Percentiles rank a stretch among this genome's conserved stretches.
Evolutionary conservation across 148 eudicot species (phyloP).

Genomic region (Rhododendron ovatum): DNA sequence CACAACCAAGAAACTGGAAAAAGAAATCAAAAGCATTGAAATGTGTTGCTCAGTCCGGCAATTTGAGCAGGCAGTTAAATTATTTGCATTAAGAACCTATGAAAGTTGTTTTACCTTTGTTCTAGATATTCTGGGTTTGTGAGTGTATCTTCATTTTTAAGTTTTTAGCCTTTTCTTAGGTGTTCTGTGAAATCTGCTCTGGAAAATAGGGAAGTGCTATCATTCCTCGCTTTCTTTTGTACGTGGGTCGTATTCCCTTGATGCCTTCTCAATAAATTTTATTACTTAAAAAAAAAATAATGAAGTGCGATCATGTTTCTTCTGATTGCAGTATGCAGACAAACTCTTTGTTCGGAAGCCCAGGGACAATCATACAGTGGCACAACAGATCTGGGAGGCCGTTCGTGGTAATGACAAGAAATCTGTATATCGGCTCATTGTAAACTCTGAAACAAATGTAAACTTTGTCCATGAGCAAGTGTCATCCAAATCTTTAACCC

Average conservation of each 20-base stretch:
- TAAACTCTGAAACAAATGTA: slow-evolving; percentile 70
- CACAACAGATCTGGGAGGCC: slow-evolving; percentile 93
- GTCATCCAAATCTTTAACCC: slow-evolving; percentile 52
- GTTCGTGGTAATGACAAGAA: slow-evolving; percentile 82
- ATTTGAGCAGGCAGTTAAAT: background rate
- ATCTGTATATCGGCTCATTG: slow-evolving; percentile 70
- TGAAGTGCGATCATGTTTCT: background rate
- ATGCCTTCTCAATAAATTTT: too few species aligned
- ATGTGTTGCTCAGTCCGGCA: background rate
- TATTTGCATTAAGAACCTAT: background rate
- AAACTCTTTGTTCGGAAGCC: slow-evolving; percentile 75
- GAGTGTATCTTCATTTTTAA: background rate
- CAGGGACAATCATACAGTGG: slow-evolving; percentile 43
- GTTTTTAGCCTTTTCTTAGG: background rate
- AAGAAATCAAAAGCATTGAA: background rate
- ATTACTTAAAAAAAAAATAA: background rate
- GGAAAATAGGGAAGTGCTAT: background rate
- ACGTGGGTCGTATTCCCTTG: too few species aligned
- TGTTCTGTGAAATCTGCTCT: background rate
- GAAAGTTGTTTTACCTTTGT: background rate
- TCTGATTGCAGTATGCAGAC: slow-evolving; percentile 66
- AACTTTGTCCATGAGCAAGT: slow-evolving; percentile 59
- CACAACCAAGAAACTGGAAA: background rate
- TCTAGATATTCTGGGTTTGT: background rate
- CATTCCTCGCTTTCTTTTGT: too few species aligned